phyloP scores from a whole-genome alignment of 192 early-diverging fungal species.

The Cetraspora pellucida region DNA sequence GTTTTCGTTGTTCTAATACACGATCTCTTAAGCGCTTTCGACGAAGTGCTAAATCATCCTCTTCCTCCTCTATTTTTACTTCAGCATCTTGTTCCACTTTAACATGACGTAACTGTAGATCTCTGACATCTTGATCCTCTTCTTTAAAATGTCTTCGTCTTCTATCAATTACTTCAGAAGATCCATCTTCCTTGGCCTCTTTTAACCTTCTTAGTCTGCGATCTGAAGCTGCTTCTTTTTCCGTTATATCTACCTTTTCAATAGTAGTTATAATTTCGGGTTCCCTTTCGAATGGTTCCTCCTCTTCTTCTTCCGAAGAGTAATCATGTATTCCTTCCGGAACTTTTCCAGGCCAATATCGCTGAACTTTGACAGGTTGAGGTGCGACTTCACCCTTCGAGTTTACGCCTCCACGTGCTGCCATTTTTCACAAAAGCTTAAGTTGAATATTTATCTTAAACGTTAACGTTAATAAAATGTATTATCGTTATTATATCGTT shows the following conservation, averaged over 20 bases:
- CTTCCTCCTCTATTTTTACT: slow-evolving; percentile 45
- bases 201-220: slow-evolving; percentile 51
- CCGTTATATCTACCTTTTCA: slow-evolving; percentile 50
- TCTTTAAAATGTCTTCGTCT: slow-evolving; percentile 46
- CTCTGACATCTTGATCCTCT: slow-evolving; percentile 54
- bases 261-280: slow-evolving; percentile 46
- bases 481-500: too few species aligned
- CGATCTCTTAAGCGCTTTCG: slow-evolving; percentile 12
- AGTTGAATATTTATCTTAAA: too few species aligned
- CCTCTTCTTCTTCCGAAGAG: slow-evolving; percentile 56
- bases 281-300: slow-evolving; percentile 39
- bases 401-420: slow-evolving; percentile 31
- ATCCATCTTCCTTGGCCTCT: slow-evolving; percentile 36
- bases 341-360: slow-evolving; percentile 61
- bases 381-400: slow-evolving; percentile 38
- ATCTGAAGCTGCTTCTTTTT: slow-evolving; percentile 45
- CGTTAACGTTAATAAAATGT: too few species aligned
- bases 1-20: slow-evolving; percentile 34
- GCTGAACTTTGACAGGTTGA: slow-evolving; percentile 54
- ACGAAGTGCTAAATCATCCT: slow-evolving; percentile 44
- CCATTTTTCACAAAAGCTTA: slow-evolving; percentile 3
- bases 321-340: slow-evolving; percentile 58
- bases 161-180: slow-evolving; percentile 32
- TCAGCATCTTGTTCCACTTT: slow-evolving; percentile 44
- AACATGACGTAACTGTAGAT: background rate